Conservation (phyloP, 164 flowering plant species). For the Vitis cinerea region DNA sequence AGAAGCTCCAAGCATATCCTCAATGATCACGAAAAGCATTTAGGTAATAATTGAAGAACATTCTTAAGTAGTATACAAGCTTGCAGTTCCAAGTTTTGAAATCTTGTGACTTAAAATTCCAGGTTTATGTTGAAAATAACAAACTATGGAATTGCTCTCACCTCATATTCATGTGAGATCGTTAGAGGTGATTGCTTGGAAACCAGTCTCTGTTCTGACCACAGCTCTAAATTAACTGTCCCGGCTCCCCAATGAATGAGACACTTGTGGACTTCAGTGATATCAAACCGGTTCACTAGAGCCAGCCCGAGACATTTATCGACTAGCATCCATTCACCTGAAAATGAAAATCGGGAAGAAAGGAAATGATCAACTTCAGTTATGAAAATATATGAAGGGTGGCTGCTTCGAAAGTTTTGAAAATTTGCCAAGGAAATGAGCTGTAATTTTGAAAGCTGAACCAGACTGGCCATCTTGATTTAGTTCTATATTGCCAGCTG, state of each 20-base stretch:
- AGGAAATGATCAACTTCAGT: not conserved
- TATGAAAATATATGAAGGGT: not conserved
- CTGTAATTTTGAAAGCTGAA: too few relatives aligned
- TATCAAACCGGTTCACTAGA: constrained; percentile 61
- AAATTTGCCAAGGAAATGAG: too few relatives aligned
- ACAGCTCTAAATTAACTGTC: constrained; percentile 83
- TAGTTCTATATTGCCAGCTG: too few relatives aligned
- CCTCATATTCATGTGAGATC: constrained; percentile 77
- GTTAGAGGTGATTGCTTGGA: constrained; percentile 69
- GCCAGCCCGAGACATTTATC: constrained; percentile 64
- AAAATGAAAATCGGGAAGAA: not conserved
- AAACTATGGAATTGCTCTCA: constrained; percentile 29
- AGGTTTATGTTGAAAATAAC: not conserved
- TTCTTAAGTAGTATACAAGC: too few relatives aligned
- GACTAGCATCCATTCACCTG: constrained; percentile 92
- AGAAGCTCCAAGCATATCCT: too few relatives aligned
- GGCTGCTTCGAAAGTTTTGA: too few relatives aligned
- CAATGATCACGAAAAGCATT: too few relatives aligned
- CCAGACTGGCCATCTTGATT: too few relatives aligned
- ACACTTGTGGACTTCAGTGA: constrained; percentile 67
- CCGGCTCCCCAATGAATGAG: constrained; percentile 83
- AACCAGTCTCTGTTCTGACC: constrained; percentile 88
- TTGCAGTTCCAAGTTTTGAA: not conserved
- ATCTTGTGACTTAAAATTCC: not conserved
- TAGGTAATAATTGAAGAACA: too few relatives aligned